Conservation (phyloP, 306 rosid genomes). For the Pyrus pyrifolia region DNA sequence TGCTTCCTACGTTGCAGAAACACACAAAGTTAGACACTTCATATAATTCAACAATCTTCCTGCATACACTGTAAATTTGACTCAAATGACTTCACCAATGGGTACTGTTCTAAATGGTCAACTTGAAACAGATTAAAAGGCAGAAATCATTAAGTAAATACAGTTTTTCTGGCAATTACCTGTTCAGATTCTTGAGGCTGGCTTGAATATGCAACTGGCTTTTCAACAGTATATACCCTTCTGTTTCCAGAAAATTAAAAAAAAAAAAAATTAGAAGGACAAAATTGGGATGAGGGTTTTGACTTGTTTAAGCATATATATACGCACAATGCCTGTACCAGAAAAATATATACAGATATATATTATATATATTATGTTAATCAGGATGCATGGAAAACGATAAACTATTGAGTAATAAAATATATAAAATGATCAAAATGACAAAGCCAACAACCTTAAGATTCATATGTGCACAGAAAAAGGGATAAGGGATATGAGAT, state of each 20-base stretch:
- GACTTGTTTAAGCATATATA: not conserved
- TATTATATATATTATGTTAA: not conserved
- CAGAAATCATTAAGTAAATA: not conserved
- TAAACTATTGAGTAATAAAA: not conserved
- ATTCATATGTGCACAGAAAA: not conserved
- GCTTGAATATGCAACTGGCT: not conserved
- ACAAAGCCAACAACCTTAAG: not conserved
- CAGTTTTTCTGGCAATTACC: not conserved
- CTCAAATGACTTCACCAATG: too few species aligned
- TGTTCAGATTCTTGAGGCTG: not conserved
- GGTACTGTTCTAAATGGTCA: not conserved
- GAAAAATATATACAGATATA: too few species aligned
- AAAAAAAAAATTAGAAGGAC: not conserved
- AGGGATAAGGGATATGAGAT: not conserved
- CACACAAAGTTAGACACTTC: not conserved
- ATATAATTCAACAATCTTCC: not conserved
- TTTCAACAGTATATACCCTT: not conserved
- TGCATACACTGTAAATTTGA: not conserved
- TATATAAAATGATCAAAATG: not conserved
- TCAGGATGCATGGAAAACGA: not conserved
- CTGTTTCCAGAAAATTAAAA: not conserved
- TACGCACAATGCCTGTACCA: not conserved
- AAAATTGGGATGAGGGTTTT: not conserved
- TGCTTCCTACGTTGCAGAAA: slow-evolving; percentile 3
- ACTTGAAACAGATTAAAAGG: not conserved